Conservation (phyloP, 2,329 filamentous ascomycete species). For the Thelonectria discophora region DNA sequence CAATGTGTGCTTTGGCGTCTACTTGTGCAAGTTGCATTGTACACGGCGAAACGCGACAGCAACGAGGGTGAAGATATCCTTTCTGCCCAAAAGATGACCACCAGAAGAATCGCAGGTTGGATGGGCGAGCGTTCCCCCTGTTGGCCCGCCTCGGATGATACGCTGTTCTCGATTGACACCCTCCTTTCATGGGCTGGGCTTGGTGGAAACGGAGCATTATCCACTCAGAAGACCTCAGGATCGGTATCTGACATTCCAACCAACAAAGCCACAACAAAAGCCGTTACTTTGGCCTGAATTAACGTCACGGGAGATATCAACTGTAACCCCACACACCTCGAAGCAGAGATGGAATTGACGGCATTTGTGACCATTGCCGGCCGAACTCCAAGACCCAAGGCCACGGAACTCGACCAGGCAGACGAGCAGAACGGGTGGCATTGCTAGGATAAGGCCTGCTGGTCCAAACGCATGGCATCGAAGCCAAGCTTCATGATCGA, state of each 20-base stretch:
- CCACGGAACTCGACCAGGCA: neutral
- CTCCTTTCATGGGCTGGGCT: neutral
- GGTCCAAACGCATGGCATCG: slow-evolving; percentile 11
- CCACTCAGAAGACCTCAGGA: neutral
- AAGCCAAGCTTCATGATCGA: neutral
- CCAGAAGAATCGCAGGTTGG: neutral
- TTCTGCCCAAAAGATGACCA: neutral
- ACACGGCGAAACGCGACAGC: neutral
- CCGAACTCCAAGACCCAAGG: slow-evolving; percentile 1
- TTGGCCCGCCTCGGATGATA: slow-evolving; percentile 22
- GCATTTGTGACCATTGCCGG: slow-evolving; percentile 7
- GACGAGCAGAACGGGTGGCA: slow-evolving; percentile 3
- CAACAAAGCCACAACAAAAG: neutral
- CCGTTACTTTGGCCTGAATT: neutral
- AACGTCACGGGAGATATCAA: slow-evolving; percentile 6
- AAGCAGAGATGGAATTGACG: neutral
- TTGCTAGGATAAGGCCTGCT: slow-evolving; percentile 9
- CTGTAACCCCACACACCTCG: neutral
- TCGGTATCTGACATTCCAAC: slow-evolving; percentile 11
- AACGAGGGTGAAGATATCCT: neutral
- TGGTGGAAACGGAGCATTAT: neutral
- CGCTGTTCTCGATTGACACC: slow-evolving; percentile 22
- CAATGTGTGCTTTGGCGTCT: no score
- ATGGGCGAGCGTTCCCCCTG: slow-evolving; percentile 20
- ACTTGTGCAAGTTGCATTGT: neutral